Conservation (phyloP, 2,329 filamentous ascomycete species). For the Aspergillus tamarii region DNA sequence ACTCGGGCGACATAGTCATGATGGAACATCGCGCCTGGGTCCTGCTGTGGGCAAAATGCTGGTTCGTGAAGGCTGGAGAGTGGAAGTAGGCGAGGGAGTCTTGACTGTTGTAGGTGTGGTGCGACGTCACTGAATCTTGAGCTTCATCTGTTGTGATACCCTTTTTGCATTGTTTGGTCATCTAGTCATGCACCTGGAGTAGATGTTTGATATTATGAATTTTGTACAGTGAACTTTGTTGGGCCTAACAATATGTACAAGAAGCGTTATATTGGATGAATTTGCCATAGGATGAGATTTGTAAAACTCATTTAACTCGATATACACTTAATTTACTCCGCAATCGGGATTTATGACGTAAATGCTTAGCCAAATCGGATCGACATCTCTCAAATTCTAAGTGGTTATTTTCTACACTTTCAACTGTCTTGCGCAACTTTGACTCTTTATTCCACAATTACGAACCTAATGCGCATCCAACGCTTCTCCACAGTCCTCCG, state of each 20-base stretch:
- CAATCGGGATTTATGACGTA: constrained; percentile 1
- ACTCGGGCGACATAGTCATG: constrained; percentile 74
- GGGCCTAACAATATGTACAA: not conserved
- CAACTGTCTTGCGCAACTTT: not conserved
- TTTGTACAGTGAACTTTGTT: not conserved
- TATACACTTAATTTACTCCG: not conserved
- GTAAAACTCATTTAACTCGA: not conserved
- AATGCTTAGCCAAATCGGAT: not conserved
- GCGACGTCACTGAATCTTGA: constrained; percentile 28
- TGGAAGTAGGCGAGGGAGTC: constrained; percentile 71
- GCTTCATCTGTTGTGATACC: constrained; percentile 22
- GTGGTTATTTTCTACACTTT: not conserved
- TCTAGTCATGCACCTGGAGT: not conserved
- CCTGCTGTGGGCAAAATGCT: constrained; percentile 79
- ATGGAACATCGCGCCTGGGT: constrained; percentile 74
- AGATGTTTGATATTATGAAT: not conserved
- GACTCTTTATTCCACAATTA: not conserved
- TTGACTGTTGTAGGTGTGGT: constrained; percentile 68
- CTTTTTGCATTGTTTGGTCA: not conserved
- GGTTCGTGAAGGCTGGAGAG: constrained; percentile 78
- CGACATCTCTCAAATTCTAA: not conserved
- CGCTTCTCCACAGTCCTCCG: constrained; percentile 21
- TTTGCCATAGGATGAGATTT: not conserved
- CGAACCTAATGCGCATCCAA: constrained; percentile 33
- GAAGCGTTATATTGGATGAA: not conserved